Evolutionary conservation across 2,329 filamentous ascomycete species (phyloP).

Genomic region (Talaromyces sp.): DNA sequence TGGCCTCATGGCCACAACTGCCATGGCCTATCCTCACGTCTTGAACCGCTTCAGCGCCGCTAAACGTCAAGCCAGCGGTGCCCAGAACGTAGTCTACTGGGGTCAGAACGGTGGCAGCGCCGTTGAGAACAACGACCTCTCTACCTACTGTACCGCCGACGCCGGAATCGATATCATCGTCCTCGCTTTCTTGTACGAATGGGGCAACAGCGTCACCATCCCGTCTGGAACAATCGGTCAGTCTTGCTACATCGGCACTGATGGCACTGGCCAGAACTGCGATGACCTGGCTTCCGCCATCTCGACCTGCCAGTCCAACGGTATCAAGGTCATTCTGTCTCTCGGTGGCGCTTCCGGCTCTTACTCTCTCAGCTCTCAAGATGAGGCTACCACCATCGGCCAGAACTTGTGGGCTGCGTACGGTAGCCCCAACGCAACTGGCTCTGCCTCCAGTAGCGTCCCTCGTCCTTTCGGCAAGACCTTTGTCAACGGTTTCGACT

Average conservation of each 20-base stretch:
- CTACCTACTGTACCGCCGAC: constrained; percentile 33
- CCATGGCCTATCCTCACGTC: constrained; percentile 9
- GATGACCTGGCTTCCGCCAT: constrained; percentile 39
- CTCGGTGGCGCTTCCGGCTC: constrained; percentile 42
- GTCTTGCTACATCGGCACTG: constrained; percentile 30
- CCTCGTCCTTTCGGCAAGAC: constrained; percentile 48
- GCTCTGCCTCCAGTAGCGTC: constrained; percentile 32
- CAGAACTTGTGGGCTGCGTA: constrained; percentile 42
- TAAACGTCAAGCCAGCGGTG: constrained; percentile 2
- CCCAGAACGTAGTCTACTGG: constrained; percentile 14
- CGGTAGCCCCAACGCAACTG: constrained; percentile 30
- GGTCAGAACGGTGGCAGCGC: constrained; percentile 6
- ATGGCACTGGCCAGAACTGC: constrained; percentile 24
- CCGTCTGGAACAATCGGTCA: constrained; percentile 39
- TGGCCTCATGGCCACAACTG: constrained; percentile 8
- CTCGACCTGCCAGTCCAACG: constrained; percentile 38
- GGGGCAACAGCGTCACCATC: constrained; percentile 30
- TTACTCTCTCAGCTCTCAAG: constrained; percentile 30
- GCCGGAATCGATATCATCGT: constrained; percentile 43
- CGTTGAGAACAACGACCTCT: constrained; percentile 13
- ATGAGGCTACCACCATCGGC: constrained; percentile 40
- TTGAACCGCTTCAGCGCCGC: constrained; percentile 3
- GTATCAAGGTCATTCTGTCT: constrained; percentile 45
- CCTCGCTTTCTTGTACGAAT: constrained; percentile 41
- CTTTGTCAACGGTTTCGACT: constrained; percentile 50